Evolutionary conservation across 2,329 filamentous ascomycete genomes (phyloP).

Genomic region (Clonostachys rhizophaga): DNA sequence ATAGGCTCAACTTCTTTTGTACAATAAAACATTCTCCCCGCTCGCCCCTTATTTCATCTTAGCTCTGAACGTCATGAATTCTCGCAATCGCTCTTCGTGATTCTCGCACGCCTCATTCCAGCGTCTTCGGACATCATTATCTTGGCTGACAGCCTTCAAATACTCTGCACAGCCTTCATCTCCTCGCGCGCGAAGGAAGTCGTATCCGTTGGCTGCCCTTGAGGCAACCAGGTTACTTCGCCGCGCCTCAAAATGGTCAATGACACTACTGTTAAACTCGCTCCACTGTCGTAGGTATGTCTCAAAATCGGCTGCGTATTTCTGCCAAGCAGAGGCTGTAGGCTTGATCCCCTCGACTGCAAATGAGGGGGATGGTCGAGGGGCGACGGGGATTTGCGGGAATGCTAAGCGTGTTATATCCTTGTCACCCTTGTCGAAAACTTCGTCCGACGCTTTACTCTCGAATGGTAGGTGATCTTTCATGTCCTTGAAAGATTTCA

Average conservation of each 20-base stretch:
- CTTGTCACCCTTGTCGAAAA: slow-evolving; percentile 25
- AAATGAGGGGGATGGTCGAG: slow-evolving; percentile 37
- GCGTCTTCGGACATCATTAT: slow-evolving; percentile 54
- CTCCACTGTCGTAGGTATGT: slow-evolving; percentile 47
- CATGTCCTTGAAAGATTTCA: slow-evolving; percentile 51
- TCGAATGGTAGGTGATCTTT: slow-evolving; percentile 53
- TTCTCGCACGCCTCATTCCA: slow-evolving; percentile 57
- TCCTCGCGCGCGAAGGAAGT: slow-evolving; percentile 36
- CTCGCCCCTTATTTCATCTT: slow-evolving; percentile 28
- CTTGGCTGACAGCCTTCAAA: slow-evolving; percentile 55
- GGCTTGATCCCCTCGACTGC: slow-evolving; percentile 37
- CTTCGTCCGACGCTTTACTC: slow-evolving; percentile 39
- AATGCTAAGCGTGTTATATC: slow-evolving; percentile 32
- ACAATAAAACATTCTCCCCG: no score
- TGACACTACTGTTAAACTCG: slow-evolving; percentile 44
- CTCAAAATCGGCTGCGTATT: slow-evolving; percentile 49
- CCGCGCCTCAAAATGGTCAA: slow-evolving; percentile 50
- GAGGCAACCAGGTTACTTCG: slow-evolving; percentile 33
- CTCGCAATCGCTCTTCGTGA: slow-evolving; percentile 54
- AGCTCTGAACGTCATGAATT: slow-evolving; percentile 46
- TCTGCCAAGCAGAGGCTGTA: slow-evolving; percentile 35
- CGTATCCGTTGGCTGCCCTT: slow-evolving; percentile 33
- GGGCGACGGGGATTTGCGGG: slow-evolving; percentile 43
- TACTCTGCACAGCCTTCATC: slow-evolving; percentile 52
- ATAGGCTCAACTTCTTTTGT: no score